phyloP scores from a whole-genome alignment of 164 flowering plant genomes.

The Piper longum region DNA sequence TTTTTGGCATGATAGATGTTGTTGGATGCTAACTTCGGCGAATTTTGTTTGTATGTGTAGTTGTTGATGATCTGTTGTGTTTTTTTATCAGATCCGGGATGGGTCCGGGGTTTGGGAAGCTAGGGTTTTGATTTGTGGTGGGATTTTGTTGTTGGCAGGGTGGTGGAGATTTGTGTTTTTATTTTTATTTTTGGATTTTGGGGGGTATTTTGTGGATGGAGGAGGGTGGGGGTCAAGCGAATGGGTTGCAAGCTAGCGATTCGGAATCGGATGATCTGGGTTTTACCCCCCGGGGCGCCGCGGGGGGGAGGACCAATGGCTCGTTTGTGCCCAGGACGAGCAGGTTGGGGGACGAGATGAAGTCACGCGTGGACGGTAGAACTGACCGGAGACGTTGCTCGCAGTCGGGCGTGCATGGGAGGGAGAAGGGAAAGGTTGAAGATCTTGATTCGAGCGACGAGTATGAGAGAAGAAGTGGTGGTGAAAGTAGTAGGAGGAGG shows the following conservation, averaged over 20 bases:
- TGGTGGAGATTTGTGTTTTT: no score
- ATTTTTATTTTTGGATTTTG: background rate
- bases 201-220: background rate
- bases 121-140: no score
- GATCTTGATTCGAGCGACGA: slow-evolving; percentile 26
- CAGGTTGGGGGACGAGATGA: background rate
- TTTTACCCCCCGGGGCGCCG: background rate
- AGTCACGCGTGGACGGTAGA: slow-evolving; percentile 4
- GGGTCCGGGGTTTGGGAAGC: no score
- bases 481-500: background rate
- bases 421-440: slow-evolving; percentile 13
- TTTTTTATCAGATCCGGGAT: no score
- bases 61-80: no score
- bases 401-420: slow-evolving; percentile 20
- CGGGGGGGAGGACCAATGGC: background rate
- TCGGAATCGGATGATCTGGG: background rate
- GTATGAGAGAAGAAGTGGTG: slow-evolving; percentile 23
- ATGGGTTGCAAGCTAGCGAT: no score
- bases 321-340: background rate
- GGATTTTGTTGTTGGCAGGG: no score
- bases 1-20: no score
- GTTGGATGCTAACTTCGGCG: no score
- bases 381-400: background rate
- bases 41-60: no score
- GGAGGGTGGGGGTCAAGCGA: background rate